A percentile compares a stretch with the other conserved stretches of the same genome.
Conservation (phyloP, 2,329 filamentous ascomycete genomes). For the Trichoderma gracile region DNA sequence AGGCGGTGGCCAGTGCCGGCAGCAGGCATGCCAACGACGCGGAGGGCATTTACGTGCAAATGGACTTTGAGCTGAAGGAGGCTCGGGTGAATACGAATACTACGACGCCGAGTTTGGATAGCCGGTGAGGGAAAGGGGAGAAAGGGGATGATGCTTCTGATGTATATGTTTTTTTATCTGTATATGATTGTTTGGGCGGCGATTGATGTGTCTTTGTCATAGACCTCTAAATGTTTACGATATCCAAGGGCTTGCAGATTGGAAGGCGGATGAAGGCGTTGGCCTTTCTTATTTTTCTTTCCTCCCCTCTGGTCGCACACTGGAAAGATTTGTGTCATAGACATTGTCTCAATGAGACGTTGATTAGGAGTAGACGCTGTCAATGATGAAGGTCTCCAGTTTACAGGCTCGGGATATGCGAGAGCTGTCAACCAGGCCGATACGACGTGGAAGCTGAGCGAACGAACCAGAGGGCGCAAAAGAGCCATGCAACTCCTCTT, state of each 20-base stretch:
- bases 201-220: neutral
- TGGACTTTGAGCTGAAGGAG: slow-evolving; percentile 42
- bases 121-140: neutral
- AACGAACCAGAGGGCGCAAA: slow-evolving; percentile 1
- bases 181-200: neutral
- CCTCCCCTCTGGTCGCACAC: no score
- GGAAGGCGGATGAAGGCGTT: no score
- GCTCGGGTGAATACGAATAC: slow-evolving; percentile 24
- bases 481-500: neutral
- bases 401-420: slow-evolving; percentile 1
- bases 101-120: slow-evolving; percentile 4
- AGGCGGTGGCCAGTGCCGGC: slow-evolving; percentile 30
- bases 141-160: neutral
- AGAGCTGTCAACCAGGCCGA: neutral
- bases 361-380: neutral
- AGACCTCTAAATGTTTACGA: slow-evolving; percentile 6
- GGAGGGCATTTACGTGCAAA: slow-evolving; percentile 40
- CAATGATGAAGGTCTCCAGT: neutral
- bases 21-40: slow-evolving; percentile 33
- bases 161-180: neutral
- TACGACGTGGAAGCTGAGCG: neutral
- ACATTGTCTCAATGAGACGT: neutral
- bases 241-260: neutral
- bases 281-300: no score
- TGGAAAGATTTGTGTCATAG: no score